A percentile compares a stretch with the other conserved stretches of the same genome.
Conservation (phyloP, 2,329 filamentous ascomycete genomes). For the Fusarium burgessii region DNA sequence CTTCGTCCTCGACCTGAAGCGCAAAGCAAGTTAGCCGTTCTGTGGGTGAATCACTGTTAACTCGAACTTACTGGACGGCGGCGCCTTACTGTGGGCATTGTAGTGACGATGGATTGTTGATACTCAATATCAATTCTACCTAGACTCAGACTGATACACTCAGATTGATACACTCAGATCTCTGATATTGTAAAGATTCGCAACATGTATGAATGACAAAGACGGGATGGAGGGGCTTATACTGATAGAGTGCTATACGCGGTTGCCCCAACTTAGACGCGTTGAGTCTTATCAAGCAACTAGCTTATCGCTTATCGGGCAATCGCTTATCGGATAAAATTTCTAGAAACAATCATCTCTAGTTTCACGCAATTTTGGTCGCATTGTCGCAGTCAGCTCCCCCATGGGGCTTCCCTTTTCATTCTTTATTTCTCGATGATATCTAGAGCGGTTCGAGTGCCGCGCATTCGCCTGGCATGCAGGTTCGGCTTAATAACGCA, state of each 20-base stretch:
- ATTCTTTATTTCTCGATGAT: constrained; percentile 50
- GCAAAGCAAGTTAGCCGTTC: constrained; percentile 8
- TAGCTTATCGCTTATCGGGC: constrained; percentile 40
- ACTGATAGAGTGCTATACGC: constrained; percentile 25
- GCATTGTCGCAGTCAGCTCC: constrained; percentile 21
- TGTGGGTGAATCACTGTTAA: constrained; percentile 15
- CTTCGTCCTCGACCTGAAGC: constrained; percentile 46
- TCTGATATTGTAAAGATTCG: background rate
- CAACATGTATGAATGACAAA: background rate
- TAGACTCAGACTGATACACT: background rate
- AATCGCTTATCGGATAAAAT: constrained; percentile 48
- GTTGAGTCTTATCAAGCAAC: constrained; percentile 21
- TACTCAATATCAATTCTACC: background rate
- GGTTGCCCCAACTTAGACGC: constrained; percentile 22
- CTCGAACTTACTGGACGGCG: constrained; percentile 49
- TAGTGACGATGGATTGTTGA: background rate
- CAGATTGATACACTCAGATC: background rate
- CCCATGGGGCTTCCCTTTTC: constrained; percentile 19
- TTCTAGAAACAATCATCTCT: constrained; percentile 24
- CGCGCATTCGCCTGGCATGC: constrained; percentile 53
- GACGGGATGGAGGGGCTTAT: constrained; percentile 20
- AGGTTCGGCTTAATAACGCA: constrained; percentile 48
- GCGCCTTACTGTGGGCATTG: constrained; percentile 53
- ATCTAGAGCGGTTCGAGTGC: constrained; percentile 49
- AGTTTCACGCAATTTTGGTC: constrained; percentile 2